A percentile compares a stretch with the other conserved stretches of the same genome.
Evolutionary conservation across 2,329 filamentous ascomycete species (phyloP).

Genomic region (Allantophomopsis cytisporea): DNA sequence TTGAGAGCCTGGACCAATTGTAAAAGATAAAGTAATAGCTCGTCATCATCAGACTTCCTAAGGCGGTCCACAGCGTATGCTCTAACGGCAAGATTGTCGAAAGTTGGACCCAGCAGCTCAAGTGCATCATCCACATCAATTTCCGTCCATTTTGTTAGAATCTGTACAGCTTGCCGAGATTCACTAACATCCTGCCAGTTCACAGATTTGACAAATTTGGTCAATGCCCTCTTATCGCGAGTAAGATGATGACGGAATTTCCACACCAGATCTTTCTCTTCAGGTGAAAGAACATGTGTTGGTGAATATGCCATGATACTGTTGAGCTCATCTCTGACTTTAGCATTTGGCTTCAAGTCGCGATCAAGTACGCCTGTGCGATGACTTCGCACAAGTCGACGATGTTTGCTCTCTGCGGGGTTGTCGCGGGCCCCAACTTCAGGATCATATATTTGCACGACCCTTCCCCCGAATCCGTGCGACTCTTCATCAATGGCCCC

Average conservation of each 20-base stretch:
- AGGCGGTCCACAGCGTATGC: conserved; percentile 88
- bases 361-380: conserved; percentile 90
- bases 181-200: conserved; percentile 84
- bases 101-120: conserved; percentile 82
- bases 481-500: conserved; percentile 43
- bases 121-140: conserved; percentile 96
- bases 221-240: conserved; percentile 80
- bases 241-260: conserved; percentile 93
- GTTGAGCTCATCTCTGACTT: conserved; percentile 88
- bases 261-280: conserved; percentile 95
- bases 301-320: conserved; percentile 84
- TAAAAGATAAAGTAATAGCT: conserved; percentile 79
- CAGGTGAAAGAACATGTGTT: conserved; percentile 72
- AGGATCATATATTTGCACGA: conserved; percentile 85
- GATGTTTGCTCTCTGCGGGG: conserved; percentile 88
- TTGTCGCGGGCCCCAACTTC: conserved; percentile 85
- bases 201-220: conserved; percentile 96
- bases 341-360: conserved; percentile 90
- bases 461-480: conserved; percentile 35
- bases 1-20: conserved; percentile 95
- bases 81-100: conserved; percentile 77
- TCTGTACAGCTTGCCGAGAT: conserved; percentile 76
- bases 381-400: conserved; percentile 76
- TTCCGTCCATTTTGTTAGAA: conserved; percentile 87
- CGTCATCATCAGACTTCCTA: conserved; percentile 83